Base-by-base conservation (phyloP, 768 basidiomycete genomes). In the Pleurotus tuber-regium region DNA sequence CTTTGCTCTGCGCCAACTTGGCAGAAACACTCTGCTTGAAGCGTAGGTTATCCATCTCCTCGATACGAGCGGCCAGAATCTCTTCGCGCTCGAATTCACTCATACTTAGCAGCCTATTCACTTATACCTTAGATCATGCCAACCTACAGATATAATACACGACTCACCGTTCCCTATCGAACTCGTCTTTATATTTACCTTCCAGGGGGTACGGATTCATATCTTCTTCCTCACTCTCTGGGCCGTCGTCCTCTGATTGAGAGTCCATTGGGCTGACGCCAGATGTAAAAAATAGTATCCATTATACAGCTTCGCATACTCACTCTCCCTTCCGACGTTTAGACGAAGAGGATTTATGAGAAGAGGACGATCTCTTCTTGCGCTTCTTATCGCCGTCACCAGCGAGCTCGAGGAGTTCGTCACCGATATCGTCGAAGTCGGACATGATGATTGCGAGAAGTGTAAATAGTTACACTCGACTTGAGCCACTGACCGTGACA, bases 51-150 rank as follows among this genome's bases (percentile, higher is more conserved):
- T 92, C 88, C 70, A 86, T 81, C 67, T 92, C 84, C 54, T 94
- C 94, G 28, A 80, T 71, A 6, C 96, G 85, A 54, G 82, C 74
- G 0, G 89, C 87, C 18, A 98, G 76, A 43, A 92, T 87, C 28
- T 82, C 83, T 67, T 98, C 96, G 50, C 96, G 84, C 54, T 94
- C 87, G 59, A 97, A 79, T 68, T 98, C 96, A 31, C 86, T 79
- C 80, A 96, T 76, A 19, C 73, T 66, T 61, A 92, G 71, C 26
- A 98, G 74, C 47, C 95, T 98, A 63, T 54, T 55, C 33, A 48
- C 51, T 43, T 36, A 63, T 60, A 57, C 60, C 50, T 57, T 52
- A 56, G 60, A 65, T 55, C 49, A 57, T 54, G 55, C 54, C 60
- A 63, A 53, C 56, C 56, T 53, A 46, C 50, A 57, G 52, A 51